Percentiles rank a stretch among this genome's conserved stretches.
Conservation (phyloP, 768 basidiomycete species). For the Calocera cornea region DNA sequence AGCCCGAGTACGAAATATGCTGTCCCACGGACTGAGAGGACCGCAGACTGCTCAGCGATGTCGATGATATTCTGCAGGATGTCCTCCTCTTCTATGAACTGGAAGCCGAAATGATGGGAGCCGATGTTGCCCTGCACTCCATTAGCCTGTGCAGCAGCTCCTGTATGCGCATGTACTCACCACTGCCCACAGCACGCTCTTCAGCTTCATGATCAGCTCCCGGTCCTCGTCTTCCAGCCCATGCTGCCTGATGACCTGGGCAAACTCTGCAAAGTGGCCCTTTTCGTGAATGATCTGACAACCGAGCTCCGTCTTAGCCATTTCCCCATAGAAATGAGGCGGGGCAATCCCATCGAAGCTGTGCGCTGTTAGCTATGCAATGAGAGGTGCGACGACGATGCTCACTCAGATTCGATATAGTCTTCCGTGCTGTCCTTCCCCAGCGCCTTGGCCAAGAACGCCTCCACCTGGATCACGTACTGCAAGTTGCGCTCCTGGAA, state of each 20-base stretch:
- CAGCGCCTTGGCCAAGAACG: slow-evolving; percentile 74
- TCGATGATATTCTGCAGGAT: slow-evolving; percentile 80
- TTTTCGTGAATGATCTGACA: slow-evolving; percentile 83
- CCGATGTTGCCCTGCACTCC: slow-evolving; percentile 76
- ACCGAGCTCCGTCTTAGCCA: slow-evolving; percentile 91
- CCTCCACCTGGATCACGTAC: slow-evolving; percentile 89
- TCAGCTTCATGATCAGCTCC: slow-evolving; percentile 75
- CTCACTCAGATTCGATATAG: slow-evolving; percentile 3
- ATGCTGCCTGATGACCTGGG: slow-evolving; percentile 78
- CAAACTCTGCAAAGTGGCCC: slow-evolving; percentile 82
- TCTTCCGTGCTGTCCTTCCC: slow-evolving; percentile 36
- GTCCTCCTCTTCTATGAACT: slow-evolving; percentile 90
- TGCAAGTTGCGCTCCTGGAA: slow-evolving; percentile 91
- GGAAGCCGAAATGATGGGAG: slow-evolving; percentile 77
- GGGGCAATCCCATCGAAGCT: slow-evolving; percentile 74
- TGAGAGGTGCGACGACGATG: not conserved
- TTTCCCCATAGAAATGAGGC: slow-evolving; percentile 93
- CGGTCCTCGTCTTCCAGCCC: slow-evolving; percentile 70
- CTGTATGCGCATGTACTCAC: slow-evolving; percentile 40
- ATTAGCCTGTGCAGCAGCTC: not conserved
- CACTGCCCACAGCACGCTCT: slow-evolving; percentile 93
- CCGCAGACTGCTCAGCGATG: slow-evolving; percentile 77
- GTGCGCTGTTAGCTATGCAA: slow-evolving; percentile 28
- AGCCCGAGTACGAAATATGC: slow-evolving; percentile 92
- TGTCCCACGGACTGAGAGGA: slow-evolving; percentile 87